Percentiles rank a stretch among this genome's conserved stretches.
phyloP scores from a whole-genome alignment of 2,329 filamentous ascomycete species.

The Pseudogymnoascus sp. region DNA sequence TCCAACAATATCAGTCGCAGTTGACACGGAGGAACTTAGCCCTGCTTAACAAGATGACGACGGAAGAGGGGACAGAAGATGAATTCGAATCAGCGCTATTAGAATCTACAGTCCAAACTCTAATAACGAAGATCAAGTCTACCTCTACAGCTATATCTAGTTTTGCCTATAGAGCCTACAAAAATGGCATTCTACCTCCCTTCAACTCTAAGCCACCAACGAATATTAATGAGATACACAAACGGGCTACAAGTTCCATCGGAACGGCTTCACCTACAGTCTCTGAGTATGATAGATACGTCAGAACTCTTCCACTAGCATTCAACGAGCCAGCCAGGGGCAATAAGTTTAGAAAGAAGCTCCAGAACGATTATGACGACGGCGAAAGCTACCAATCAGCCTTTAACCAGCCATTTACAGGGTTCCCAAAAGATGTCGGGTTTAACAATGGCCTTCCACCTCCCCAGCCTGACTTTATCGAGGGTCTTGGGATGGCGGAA shows the following conservation, averaged over 20 bases:
- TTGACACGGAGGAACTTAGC: background rate
- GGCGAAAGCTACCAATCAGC: background rate
- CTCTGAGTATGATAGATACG: background rate
- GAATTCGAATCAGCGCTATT: background rate
- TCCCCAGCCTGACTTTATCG: conserved; percentile 24
- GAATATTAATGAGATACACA: background rate
- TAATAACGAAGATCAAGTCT: background rate
- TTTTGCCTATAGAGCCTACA: background rate
- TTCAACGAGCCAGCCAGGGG: background rate
- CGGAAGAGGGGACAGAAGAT: background rate
- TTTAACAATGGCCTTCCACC: conserved; percentile 24
- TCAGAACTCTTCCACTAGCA: background rate
- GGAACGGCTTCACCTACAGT: background rate
- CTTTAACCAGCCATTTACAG: background rate
- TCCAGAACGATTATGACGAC: background rate
- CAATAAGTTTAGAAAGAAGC: background rate
- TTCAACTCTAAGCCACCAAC: background rate
- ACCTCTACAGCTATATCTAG: background rate
- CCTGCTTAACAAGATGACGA: background rate
- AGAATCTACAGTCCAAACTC: background rate
- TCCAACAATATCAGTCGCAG: background rate
- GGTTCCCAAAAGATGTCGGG: conserved; percentile 20
- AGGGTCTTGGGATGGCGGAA: conserved; percentile 18
- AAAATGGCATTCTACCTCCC: background rate
- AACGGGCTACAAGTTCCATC: background rate